Base-by-base conservation (phyloP, 371 early-diverging fungal species). In the Rhizopus stolonifer region DNA sequence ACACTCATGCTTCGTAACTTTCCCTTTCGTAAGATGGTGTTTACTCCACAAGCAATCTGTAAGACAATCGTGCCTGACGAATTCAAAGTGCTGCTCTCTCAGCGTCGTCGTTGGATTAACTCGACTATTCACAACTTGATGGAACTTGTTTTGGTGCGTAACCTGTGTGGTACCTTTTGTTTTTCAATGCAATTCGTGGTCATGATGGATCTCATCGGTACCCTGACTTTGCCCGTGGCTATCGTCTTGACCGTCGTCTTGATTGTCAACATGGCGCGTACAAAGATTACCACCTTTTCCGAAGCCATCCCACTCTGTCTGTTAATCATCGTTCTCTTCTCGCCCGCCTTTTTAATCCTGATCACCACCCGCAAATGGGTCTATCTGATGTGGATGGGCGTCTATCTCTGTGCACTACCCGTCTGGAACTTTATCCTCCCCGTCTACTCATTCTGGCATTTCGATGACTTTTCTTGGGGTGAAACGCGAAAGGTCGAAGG, bases 381-480 rank as follows among this genome's bases (percentile, higher is more conserved):
- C 39, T 96, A 96, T 62, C 62, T 94, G 14, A 77, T 81, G 44
- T 98, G 96, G 96, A 91, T 96, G 86, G 32, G 90, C 44, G 78
- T 96, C 29, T 98, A 96, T 56, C 76, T 98, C 21, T 51, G 87
- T 50, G 95, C 95, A 17, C 77, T 96, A 21, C 99, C 99, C 3
- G 81, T 99, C 15, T 99, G 96, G 95, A 93, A 96, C 66, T 90
- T 98, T 54, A 78, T 94, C 54, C 74, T 99, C 31, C 99, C 99
- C 0, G 78, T 94, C 3, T 99, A 99, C 76, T 87, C 98, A 2
- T 95, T 91, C 82, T 99, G 99, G 99, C 95, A 98, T 74, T 96
- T 99, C 75, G 99, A 99, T 70, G 99, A 99, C 76, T 99, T 99
- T 66, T 91, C 93, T 3, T 99, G 99, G 98, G 98, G 98, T 59